These are phyloP conservation scores for Acacia confusa DNA, from an alignment of 306 rosid species.

Conservation along the genomic window DNA sequence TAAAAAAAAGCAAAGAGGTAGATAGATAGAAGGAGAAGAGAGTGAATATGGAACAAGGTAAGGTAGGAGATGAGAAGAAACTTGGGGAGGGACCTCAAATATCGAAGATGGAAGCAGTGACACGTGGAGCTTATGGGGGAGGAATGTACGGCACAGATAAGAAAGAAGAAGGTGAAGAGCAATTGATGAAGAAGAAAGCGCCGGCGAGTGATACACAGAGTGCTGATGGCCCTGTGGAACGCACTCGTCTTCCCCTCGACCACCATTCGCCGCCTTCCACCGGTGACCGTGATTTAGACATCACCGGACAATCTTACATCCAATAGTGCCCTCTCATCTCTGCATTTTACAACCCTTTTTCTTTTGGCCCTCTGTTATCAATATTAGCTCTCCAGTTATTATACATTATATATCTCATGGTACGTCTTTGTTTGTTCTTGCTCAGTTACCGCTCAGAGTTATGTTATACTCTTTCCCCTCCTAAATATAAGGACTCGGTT, in stretches of 20 bases:
- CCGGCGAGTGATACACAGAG: conserved; percentile 67
- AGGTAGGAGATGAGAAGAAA: conserved; percentile 30
- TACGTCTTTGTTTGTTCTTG: neutral
- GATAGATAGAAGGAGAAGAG: neutral
- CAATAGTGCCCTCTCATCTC: conserved; percentile 30
- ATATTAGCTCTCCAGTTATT: neutral
- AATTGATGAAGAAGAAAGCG: conserved; percentile 34
- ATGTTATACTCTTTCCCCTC: too few relatives aligned
- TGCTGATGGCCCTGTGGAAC: conserved; percentile 63
- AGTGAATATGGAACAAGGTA: neutral
- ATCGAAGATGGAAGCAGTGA: conserved; percentile 60
- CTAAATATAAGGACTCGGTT: too few relatives aligned
- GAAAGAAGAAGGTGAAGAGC: conserved; percentile 24
- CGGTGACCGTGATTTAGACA: conserved; percentile 64
- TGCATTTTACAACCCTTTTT: neutral
- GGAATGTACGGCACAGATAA: conserved; percentile 63
- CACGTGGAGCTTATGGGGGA: conserved; percentile 69
- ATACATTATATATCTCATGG: neutral
- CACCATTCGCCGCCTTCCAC: conserved; percentile 57
- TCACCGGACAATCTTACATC: conserved; percentile 72
- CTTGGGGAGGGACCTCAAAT: conserved; percentile 47
- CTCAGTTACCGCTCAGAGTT: neutral
- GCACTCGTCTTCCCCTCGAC: conserved; percentile 29
- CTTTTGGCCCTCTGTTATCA: neutral
- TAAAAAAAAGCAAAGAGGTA: too few relatives aligned